Percentiles rank a stretch among this genome's conserved stretches.
Conservation (phyloP, 306 rosid genomes). For the Trifolium fragiferum region DNA sequence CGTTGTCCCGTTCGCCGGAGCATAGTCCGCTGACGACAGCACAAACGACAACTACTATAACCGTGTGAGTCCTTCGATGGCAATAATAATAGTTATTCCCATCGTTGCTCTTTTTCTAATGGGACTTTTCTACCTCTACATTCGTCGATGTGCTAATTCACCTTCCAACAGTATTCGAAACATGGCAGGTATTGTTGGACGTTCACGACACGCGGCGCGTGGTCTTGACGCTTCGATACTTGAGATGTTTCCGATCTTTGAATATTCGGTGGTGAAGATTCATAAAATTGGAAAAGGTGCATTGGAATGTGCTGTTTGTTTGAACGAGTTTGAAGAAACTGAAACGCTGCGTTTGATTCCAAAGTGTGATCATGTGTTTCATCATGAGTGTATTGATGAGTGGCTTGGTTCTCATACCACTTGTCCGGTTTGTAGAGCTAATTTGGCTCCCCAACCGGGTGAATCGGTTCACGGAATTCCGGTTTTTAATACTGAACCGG, state of each 20-base stretch:
- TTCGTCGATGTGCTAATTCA: slow-evolving; percentile 73
- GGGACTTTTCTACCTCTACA: slow-evolving; percentile 86
- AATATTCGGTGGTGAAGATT: slow-evolving; percentile 65
- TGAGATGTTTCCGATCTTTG: slow-evolving; percentile 68
- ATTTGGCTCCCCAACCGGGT: slow-evolving; percentile 64
- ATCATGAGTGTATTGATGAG: slow-evolving; percentile 87
- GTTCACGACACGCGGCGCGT: slow-evolving; percentile 58
- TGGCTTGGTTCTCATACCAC: slow-evolving; percentile 82
- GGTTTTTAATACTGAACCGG: not conserved
- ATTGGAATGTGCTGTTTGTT: slow-evolving; percentile 89
- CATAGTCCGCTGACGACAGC: slow-evolving; percentile 23
- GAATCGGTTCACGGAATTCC: slow-evolving; percentile 42
- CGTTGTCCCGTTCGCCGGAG: slow-evolving; percentile 29
- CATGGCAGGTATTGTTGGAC: slow-evolving; percentile 23
- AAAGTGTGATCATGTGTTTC: slow-evolving; percentile 90
- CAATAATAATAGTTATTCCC: slow-evolving; percentile 69
- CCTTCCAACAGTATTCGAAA: slow-evolving; percentile 43
- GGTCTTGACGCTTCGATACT: slow-evolving; percentile 68
- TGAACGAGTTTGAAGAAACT: slow-evolving; percentile 79
- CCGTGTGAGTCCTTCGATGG: slow-evolving; percentile 72
- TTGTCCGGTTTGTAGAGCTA: slow-evolving; percentile 88
- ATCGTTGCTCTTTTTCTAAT: slow-evolving; percentile 85
- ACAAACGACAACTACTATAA: slow-evolving; percentile 32
- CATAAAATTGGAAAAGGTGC: slow-evolving; percentile 77
- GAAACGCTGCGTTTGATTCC: slow-evolving; percentile 95